These are phyloP conservation scores for Scenedesmus sp. DNA, from an alignment of 163 green algal species.

Conservation along the genomic window DNA sequence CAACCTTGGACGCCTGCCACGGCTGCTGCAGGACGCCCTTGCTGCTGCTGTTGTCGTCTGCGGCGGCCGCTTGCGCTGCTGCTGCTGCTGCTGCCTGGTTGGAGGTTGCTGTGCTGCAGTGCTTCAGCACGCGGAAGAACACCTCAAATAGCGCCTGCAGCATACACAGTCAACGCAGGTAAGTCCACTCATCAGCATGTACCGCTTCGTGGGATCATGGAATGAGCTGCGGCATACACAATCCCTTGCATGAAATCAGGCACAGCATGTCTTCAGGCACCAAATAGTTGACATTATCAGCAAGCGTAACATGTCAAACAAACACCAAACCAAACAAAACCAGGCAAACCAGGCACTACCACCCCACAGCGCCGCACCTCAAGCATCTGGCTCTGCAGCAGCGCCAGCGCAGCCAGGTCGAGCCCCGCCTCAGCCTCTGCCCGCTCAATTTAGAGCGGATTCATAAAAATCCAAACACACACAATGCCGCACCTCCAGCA, in stretches of 20 bases:
- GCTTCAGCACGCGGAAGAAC: slow-evolving; percentile 94
- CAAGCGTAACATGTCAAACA: no score
- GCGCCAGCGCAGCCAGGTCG: neutral
- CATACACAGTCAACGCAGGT: neutral
- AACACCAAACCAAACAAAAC: neutral
- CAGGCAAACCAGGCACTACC: neutral
- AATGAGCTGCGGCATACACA: neutral
- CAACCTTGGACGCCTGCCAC: slow-evolving; percentile 45
- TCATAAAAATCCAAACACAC: no score
- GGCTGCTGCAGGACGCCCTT: slow-evolving; percentile 15
- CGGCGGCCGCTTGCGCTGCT: neutral
- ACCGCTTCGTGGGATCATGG: no score
- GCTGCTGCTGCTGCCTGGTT: slow-evolving; percentile 43
- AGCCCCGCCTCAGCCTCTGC: slow-evolving; percentile 14
- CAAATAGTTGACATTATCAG: neutral
- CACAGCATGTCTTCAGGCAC: neutral
- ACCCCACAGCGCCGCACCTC: slow-evolving; percentile 58
- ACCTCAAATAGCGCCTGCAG: slow-evolving; percentile 89
- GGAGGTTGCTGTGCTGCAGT: slow-evolving; percentile 57
- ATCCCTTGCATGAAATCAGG: neutral
- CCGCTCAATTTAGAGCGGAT: no score
- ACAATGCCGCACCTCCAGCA: slow-evolving; percentile 59
- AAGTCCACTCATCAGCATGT: neutral
- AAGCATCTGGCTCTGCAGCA: slow-evolving; percentile 64
- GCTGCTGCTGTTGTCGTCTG: slow-evolving; percentile 15